Evolutionary conservation across 2,329 filamentous ascomycete species (phyloP).

Genomic region (Didymosphaeria variabile): DNA sequence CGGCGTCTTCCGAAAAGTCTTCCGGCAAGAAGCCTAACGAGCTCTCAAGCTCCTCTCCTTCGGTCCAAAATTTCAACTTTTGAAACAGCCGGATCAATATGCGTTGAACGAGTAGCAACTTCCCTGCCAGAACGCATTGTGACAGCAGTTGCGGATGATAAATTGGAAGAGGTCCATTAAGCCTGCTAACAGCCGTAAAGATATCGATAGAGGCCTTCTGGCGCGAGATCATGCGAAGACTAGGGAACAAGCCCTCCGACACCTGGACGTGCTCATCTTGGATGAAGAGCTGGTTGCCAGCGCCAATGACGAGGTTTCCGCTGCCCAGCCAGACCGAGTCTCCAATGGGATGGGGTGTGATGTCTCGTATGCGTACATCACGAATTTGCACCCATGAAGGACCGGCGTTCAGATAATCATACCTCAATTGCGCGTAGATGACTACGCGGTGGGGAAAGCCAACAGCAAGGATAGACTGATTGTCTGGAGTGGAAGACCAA

Average conservation of each 20-base stretch:
- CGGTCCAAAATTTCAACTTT: conserved; percentile 81
- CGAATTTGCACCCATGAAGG: conserved; percentile 89
- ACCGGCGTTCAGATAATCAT: conserved; percentile 87
- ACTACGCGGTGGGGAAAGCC: conserved; percentile 88
- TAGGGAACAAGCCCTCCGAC: conserved; percentile 67
- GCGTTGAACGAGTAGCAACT: conserved; percentile 73
- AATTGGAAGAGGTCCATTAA: conserved; percentile 87
- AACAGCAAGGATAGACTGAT: conserved; percentile 89
- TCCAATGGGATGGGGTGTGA: conserved; percentile 89
- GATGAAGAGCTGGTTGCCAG: conserved; percentile 90
- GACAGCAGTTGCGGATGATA: conserved; percentile 93
- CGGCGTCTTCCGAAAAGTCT: conserved; percentile 57
- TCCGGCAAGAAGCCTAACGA: conserved; percentile 70
- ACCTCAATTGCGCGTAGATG: conserved; percentile 85
- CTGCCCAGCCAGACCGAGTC: conserved; percentile 91
- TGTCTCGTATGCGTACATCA: conserved; percentile 80
- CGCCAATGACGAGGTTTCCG: conserved; percentile 85
- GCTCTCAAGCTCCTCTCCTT: conserved; percentile 81
- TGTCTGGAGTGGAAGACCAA: conserved; percentile 91
- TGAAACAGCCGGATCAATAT: conserved; percentile 77
- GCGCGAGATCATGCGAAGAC: conserved; percentile 61
- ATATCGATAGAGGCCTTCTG: conserved; percentile 69
- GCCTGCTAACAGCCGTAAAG: conserved; percentile 80
- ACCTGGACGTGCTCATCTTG: conserved; percentile 78
- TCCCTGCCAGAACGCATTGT: conserved; percentile 85